Evolutionary conservation across 2,329 filamentous ascomycete species (phyloP), one percentile per base, ranked within the genome.

Genomic region (Ceratocystis huliohia): DNA sequence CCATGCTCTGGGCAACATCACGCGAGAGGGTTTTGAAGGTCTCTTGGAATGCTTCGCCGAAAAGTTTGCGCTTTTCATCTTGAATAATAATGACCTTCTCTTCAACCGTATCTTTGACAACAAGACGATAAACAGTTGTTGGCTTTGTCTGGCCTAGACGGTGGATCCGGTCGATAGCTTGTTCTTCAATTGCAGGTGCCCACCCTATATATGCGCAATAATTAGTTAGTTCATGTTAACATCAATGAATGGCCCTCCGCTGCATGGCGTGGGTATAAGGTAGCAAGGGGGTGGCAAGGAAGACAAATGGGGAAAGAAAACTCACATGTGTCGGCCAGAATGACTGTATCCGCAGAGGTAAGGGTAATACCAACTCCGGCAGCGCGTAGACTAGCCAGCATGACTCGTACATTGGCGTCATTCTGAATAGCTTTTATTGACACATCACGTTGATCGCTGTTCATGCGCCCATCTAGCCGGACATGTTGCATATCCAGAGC

Each of bases 171-270:
- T 96, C 91, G 2, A 96, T 82, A 2, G 92, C 92, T 73, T 96
- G 91, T 70, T 96, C 91, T 74, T 96, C 91, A 66, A 96, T 94
- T 0, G 91, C 91, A 0, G 91, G 91, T 1, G 91, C 91, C 88
- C 91, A 96, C 91, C 90, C 79, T 77, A 67, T 4, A 17, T 28
- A 17, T 30, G 28, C 10, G 30, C 20, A 13, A 20, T 25, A 1
- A 3, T 25, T 28, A 22, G 22, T 53, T 25, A 53, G 48, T 53
- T 8, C 22, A 28, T 25, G 22, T 15, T 28, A 10, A 7, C 25
- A 6, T 2, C 2, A 15, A 2, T 22, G 37, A 41, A 41, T 15
- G 4, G 3, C 4, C 37, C 37, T 41, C 37, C 13, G 13, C 37
- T 15, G 37, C 37, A 41, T 41, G 37, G 37, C 37, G 6, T 44